phyloP scores from a whole-genome alignment of 192 early-diverging fungal species.

The Backusella liffmaniae region DNA sequence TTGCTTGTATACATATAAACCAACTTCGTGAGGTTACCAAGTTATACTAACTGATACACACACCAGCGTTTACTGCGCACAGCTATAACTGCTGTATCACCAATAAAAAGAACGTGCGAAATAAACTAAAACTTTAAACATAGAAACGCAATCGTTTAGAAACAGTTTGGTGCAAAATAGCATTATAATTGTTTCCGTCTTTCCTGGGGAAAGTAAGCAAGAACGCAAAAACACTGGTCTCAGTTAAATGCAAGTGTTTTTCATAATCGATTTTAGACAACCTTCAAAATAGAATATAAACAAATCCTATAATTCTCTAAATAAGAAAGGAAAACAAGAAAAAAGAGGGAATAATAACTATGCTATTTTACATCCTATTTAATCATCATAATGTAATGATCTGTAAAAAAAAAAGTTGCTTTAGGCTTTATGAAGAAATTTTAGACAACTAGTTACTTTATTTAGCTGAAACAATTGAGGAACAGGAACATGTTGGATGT shows the following conservation, averaged over 20 bases:
- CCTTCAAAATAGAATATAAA: not conserved
- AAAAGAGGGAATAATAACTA: not conserved
- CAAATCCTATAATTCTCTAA: not conserved
- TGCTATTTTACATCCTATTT: not conserved
- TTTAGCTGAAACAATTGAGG: conserved; percentile 4
- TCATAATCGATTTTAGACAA: not conserved
- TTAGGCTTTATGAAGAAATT: not conserved
- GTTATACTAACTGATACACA: conserved; percentile 7
- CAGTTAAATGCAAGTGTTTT: not conserved
- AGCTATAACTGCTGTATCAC: not conserved
- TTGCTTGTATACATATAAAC: not conserved
- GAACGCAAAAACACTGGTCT: not conserved
- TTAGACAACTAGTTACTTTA: not conserved
- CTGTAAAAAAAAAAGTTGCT: not conserved
- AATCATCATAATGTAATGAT: not conserved
- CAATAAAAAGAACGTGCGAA: conserved; percentile 1
- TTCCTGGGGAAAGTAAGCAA: not conserved
- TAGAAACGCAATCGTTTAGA: not conserved
- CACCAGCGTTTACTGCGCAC: conserved; percentile 3
- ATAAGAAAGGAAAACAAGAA: not conserved
- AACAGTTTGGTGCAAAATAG: not conserved
- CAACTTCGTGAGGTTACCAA: conserved; percentile 6
- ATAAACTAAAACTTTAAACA: not conserved
- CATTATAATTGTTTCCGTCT: not conserved
- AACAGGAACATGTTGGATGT: not conserved